Percentiles rank a stretch among this genome's conserved stretches.
Evolutionary conservation across 768 basidiomycete genomes (phyloP).

Genomic region (Kockovaella imperatae): DNA sequence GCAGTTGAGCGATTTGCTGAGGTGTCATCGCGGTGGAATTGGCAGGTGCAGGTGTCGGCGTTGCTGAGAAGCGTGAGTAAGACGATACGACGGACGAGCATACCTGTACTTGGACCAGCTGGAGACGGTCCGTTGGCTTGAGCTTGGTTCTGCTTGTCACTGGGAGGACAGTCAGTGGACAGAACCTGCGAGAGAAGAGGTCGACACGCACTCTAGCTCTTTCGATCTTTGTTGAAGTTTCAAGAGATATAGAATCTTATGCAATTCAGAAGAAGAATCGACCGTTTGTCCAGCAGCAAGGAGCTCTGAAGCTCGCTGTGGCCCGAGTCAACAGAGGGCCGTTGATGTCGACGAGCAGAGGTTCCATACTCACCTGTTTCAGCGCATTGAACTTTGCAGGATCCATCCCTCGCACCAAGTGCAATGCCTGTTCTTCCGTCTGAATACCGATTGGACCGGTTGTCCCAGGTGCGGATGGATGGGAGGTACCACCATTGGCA

Average conservation of each 20-base stretch:
- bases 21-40: constrained; percentile 35
- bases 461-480: too few relatives aligned
- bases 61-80: background rate
- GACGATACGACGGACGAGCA: too few relatives aligned
- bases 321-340: background rate
- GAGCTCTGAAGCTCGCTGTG: constrained; percentile 23
- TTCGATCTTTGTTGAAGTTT: constrained; percentile 27
- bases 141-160: background rate
- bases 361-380: constrained; percentile 17
- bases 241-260: constrained; percentile 25
- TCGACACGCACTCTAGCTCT: constrained; percentile 18
- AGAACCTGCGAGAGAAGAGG: background rate
- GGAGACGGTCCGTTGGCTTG: background rate
- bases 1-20: constrained; percentile 43
- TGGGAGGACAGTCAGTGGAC: background rate
- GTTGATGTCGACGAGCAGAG: background rate
- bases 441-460: too few relatives aligned
- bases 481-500: too few relatives aligned
- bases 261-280: constrained; percentile 21
- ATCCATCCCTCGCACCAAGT: constrained; percentile 16
- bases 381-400: constrained; percentile 7
- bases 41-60: constrained; percentile 1
- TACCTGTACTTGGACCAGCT: too few relatives aligned
- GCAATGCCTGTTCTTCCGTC: constrained; percentile 16
- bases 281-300: constrained; percentile 26